Base-by-base conservation (phyloP, 148 eudicot species). In the Chenopodium album region DNA sequence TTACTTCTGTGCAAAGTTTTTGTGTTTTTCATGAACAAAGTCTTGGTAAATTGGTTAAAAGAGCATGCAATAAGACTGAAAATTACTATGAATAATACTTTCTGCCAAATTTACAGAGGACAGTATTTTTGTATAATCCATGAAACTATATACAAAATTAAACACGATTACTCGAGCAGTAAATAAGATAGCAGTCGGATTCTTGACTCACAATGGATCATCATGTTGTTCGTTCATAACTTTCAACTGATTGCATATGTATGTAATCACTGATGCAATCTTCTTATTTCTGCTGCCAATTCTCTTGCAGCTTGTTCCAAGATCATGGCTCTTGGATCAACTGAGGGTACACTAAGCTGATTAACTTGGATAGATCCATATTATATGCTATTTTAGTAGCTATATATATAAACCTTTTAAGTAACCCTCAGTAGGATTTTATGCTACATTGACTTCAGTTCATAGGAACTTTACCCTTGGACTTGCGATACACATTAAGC, bases 181-280 rank as follows among this genome's bases (percentile, higher is more conserved):
- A 65, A 71, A 56, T 41, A 37, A 67, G 60, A 69, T 77, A 56
- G 50, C 31, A 41, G 6, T 11, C 37, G 34, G 59, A 41, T 76
- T 76, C 86, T 52, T 66, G 79, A 83, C 34, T 66, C 67, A 79
- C 67, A 78, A 66, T 23, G 76, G 66, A 81, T 92, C 88, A 94
- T 75, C 44, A 5, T 37, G 90, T 37, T 56, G 93, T 81, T 87
- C 91, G 87, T 66, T 88, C 92, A 75, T 85, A 92, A 84, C 84
- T 84, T 80, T 87, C 86, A 34, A 97, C 93, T 66, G 91, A 80
- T 81, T 93, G 96, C 96, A 95, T 95, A 81, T 92, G 94, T 64
- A 93, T 91, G 97, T 97, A 95, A 63, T 95, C 37, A 34, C 94
- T 3, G 90, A 81, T 89, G 66, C 78, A 87, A 89, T 47, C 71